phyloP scores from a whole-genome alignment of 164 flowering plant species.

The Houttuynia cordata region DNA sequence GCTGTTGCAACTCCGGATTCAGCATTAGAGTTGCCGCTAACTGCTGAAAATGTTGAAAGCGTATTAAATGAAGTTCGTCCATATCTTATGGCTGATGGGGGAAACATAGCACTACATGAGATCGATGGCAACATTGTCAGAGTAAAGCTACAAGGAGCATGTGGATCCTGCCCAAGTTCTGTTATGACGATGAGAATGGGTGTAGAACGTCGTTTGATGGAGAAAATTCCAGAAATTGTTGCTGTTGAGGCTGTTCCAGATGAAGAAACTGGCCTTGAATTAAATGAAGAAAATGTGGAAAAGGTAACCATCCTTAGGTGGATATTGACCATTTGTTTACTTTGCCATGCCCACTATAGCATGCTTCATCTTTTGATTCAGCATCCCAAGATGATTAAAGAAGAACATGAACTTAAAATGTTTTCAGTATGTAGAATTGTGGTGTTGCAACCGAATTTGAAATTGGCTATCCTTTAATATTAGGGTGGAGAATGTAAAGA shows the following conservation, averaged over 20 bases:
- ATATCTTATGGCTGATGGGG: constrained; percentile 94
- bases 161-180: constrained; percentile 98
- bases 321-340: neutral
- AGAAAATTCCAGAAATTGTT: constrained; percentile 84
- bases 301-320: constrained; percentile 33
- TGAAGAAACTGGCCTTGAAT: constrained; percentile 86
- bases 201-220: constrained; percentile 88
- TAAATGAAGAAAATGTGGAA: constrained; percentile 85
- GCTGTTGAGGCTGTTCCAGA: constrained; percentile 80
- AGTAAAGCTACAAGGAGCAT: constrained; percentile 93
- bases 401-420: no score
- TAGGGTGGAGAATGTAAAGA: no score
- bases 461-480: no score
- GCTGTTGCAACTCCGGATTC: constrained; percentile 85
- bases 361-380: no score
- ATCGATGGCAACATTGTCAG: constrained; percentile 89
- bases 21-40: constrained; percentile 66
- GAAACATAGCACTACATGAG: constrained; percentile 88
- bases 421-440: no score
- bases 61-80: constrained; percentile 91
- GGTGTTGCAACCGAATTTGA: no score
- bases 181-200: constrained; percentile 93
- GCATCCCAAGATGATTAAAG: no score
- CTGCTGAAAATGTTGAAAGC: constrained; percentile 81
- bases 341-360: neutral